These are phyloP conservation scores for Angomonas deanei DNA, from an alignment of 208 protist genomes.

Conservation along the genomic window DNA sequence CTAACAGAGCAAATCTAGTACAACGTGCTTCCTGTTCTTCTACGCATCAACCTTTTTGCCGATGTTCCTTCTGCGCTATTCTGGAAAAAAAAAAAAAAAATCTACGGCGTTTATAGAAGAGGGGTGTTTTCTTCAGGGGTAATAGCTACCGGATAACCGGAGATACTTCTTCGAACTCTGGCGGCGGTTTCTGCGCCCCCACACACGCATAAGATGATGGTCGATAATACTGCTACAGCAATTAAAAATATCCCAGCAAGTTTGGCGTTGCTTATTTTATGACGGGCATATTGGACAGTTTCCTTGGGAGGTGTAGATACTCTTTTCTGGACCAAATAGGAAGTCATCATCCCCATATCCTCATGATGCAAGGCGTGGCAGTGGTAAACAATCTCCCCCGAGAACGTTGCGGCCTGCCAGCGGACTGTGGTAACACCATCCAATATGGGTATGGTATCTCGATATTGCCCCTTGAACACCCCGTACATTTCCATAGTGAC, in stretches of 20 bases:
- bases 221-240: not conserved
- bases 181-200: not conserved
- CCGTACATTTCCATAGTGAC: constrained; percentile 63
- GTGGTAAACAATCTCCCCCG: constrained; percentile 80
- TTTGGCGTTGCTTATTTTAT: not conserved
- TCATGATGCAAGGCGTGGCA: constrained; percentile 80
- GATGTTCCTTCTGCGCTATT: not conserved
- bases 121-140: not conserved
- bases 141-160: not conserved
- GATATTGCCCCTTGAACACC: constrained; percentile 47
- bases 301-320: not conserved
- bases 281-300: not conserved
- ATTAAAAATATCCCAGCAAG: not conserved
- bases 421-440: constrained; percentile 75
- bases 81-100: not conserved
- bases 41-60: too few species aligned
- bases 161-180: not conserved
- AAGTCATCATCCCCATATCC: constrained; percentile 84
- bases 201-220: not conserved
- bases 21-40: not conserved
- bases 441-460: constrained; percentile 85
- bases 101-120: not conserved
- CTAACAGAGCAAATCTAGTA: not conserved
- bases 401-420: constrained; percentile 73
- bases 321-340: constrained; percentile 55